Evolutionary conservation across 2,329 filamentous ascomycete genomes (phyloP).

Genomic region (Eurotiales sp.): DNA sequence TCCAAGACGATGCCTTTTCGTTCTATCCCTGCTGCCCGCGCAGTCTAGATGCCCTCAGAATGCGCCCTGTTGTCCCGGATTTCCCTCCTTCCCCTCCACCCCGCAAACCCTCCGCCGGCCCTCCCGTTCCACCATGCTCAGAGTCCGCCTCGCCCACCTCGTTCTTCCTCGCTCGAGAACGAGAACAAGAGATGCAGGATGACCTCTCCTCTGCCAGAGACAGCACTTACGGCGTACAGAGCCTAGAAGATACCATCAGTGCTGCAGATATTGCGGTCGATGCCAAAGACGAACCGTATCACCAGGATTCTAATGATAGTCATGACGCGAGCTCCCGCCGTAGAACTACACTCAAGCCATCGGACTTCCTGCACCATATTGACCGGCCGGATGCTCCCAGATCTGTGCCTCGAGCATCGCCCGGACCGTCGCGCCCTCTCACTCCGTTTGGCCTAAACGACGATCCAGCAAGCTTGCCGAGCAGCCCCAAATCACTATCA

Average conservation of each 20-base stretch:
- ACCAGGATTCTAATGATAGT: slow-evolving; percentile 21
- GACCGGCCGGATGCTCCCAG: slow-evolving; percentile 15
- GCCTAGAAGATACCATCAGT: slow-evolving; percentile 14
- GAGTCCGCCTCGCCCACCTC: slow-evolving; percentile 48
- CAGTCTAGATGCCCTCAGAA: slow-evolving; percentile 20
- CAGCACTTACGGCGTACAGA: slow-evolving; percentile 14
- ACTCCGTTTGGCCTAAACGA: slow-evolving; percentile 40
- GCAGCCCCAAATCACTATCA: slow-evolving; percentile 58
- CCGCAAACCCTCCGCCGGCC: slow-evolving; percentile 34
- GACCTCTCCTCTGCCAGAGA: slow-evolving; percentile 4
- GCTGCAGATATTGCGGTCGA: slow-evolving; percentile 3
- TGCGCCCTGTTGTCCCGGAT: slow-evolving; percentile 38
- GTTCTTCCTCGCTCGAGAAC: slow-evolving; percentile 57
- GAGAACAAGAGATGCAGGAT: no score
- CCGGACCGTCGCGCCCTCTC: slow-evolving; percentile 38
- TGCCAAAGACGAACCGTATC: slow-evolving; percentile 5
- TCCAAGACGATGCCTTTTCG: neutral
- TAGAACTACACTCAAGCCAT: slow-evolving; percentile 30
- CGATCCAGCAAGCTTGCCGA: slow-evolving; percentile 50
- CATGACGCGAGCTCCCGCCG: slow-evolving; percentile 23
- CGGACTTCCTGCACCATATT: slow-evolving; percentile 18
- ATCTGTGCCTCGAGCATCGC: slow-evolving; percentile 18
- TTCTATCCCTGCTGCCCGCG: neutral
- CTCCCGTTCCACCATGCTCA: slow-evolving; percentile 28
- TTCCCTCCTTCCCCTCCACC: slow-evolving; percentile 26